Evolutionary conservation across 371 early-diverging fungal species (phyloP).

Genomic region (Mortierella polycephala): DNA sequence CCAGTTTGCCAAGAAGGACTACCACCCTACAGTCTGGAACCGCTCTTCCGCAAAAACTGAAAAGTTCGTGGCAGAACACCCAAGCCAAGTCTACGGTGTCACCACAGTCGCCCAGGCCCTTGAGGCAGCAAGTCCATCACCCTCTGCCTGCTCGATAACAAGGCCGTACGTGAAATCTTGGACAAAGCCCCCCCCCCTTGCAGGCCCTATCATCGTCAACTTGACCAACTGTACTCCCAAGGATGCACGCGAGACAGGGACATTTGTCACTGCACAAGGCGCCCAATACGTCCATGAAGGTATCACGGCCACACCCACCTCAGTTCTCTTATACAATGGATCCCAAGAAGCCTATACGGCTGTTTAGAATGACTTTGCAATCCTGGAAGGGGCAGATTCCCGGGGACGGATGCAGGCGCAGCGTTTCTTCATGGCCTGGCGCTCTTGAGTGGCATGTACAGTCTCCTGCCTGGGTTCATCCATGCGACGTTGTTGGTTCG

Average conservation of each 20-base stretch:
- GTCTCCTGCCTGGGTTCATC: constrained; percentile 11
- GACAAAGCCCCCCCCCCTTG: constrained; percentile 5
- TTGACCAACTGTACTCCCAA: constrained; percentile 12
- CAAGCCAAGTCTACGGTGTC: constrained; percentile 1
- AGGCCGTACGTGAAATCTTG: constrained; percentile 5
- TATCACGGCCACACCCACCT: constrained; percentile 4
- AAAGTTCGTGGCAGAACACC: constrained; percentile 2
- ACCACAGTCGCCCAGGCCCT: constrained; percentile 5
- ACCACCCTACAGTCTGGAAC: constrained; percentile 16
- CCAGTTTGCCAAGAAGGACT: constrained; percentile 2
- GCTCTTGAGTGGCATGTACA: constrained; percentile 15
- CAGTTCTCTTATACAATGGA: constrained; percentile 15
- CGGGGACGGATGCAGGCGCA: constrained; percentile 6
- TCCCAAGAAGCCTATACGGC: constrained; percentile 2
- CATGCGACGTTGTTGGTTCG: constrained; percentile 14
- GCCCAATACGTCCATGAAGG: constrained; percentile 16
- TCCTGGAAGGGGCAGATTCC: constrained; percentile 5
- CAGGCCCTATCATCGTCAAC: constrained; percentile 14
- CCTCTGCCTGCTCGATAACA: constrained; percentile 20
- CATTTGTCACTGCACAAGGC: constrained; percentile 5
- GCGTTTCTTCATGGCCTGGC: constrained; percentile 13
- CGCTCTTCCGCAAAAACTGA: constrained; percentile 6
- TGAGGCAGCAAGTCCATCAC: constrained; percentile 10
- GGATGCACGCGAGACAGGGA: constrained; percentile 5
- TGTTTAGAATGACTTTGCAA: constrained; percentile 3